Evolutionary conservation across 768 basidiomycete genomes (phyloP).

Genomic region (Lactarius pseudohatsudake): DNA sequence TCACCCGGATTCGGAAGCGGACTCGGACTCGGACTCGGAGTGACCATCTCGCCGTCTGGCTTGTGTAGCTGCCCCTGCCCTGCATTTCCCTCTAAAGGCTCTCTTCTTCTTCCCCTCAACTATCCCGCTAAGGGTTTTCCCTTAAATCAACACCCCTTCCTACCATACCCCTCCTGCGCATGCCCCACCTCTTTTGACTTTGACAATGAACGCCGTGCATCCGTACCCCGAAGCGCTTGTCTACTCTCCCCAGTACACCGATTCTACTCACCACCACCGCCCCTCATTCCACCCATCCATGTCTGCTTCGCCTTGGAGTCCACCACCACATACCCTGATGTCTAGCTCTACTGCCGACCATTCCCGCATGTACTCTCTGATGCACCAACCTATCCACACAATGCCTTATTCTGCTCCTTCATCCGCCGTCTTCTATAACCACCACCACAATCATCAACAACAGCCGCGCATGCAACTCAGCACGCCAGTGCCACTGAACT

Average conservation of each 20-base stretch:
- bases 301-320: conserved; percentile 31
- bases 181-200: conserved; percentile 25
- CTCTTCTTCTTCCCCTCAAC: conserved; percentile 8
- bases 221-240: conserved; percentile 27
- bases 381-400: conserved; percentile 31
- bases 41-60: not conserved
- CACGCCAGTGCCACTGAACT: conserved; percentile 23
- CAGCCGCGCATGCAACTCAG: conserved; percentile 24
- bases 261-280: conserved; percentile 29
- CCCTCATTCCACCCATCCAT: conserved; percentile 24
- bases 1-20: conserved; percentile 2
- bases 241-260: conserved; percentile 27
- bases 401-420: conserved; percentile 30
- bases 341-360: conserved; percentile 27
- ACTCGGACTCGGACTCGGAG: conserved; percentile 1
- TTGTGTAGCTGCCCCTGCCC: conserved; percentile 13
- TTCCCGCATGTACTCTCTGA: conserved; percentile 31
- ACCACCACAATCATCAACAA: conserved; percentile 20
- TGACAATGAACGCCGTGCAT: conserved; percentile 28
- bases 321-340: conserved; percentile 29
- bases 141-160: conserved; percentile 24
- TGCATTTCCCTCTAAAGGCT: conserved; percentile 22
- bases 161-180: conserved; percentile 25
- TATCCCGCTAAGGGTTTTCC: conserved; percentile 17
- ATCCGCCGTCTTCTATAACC: conserved; percentile 26